Conservation (phyloP, 2,329 filamentous ascomycete genomes). For the Epichloe glyceriae region DNA sequence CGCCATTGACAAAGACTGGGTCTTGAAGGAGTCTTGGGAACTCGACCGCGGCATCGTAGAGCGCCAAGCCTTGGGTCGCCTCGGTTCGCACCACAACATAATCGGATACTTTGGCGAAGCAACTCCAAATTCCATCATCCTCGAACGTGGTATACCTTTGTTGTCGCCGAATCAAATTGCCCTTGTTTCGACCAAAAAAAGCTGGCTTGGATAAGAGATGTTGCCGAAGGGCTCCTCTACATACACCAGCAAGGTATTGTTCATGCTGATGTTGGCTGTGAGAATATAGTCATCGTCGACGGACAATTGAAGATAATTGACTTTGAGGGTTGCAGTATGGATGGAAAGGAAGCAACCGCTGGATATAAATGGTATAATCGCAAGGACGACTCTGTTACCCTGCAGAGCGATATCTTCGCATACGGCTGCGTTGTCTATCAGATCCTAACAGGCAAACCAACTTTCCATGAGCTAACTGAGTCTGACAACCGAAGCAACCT, state of each 20-base stretch:
- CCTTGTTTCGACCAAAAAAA: background rate
- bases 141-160: background rate
- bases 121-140: background rate
- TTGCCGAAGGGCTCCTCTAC: background rate
- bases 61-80: background rate
- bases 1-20: background rate
- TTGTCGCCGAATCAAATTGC: background rate
- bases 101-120: background rate
- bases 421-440: background rate
- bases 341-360: background rate
- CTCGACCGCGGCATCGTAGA: background rate
- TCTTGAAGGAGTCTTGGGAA: background rate
- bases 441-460: background rate
- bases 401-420: background rate
- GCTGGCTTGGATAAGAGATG: background rate
- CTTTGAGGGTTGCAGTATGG: background rate
- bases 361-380: background rate
- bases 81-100: background rate
- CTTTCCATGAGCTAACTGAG: background rate
- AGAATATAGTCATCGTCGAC: background rate
- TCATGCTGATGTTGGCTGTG: background rate
- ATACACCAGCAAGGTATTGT: background rate
- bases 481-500: background rate
- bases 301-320: background rate
- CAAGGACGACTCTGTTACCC: background rate